phyloP scores from a whole-genome alignment of 2,329 filamentous ascomycete genomes.

The Nothomitra cinnamomea region DNA sequence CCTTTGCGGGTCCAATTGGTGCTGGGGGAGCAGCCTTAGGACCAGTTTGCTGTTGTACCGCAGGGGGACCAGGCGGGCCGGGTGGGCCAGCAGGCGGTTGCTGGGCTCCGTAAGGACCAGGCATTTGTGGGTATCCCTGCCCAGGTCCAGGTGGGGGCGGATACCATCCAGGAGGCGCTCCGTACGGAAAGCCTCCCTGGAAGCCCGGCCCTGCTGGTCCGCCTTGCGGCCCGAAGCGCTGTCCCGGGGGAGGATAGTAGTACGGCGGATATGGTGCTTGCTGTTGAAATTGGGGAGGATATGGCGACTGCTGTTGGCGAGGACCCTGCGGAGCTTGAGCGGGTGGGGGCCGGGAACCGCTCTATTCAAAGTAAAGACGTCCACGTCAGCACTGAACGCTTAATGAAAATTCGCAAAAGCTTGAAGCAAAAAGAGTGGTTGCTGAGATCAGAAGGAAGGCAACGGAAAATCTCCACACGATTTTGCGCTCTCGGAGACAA shows the following conservation, averaged over 20 bases:
- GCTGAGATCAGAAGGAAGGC: slow-evolving; percentile 91
- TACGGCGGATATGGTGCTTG: slow-evolving; percentile 27
- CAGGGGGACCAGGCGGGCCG: slow-evolving; percentile 4
- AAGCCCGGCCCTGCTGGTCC: slow-evolving; percentile 44
- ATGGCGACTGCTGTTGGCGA: slow-evolving; percentile 24
- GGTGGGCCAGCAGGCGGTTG: slow-evolving; percentile 9
- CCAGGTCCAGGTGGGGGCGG: slow-evolving; percentile 53
- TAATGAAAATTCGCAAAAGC: neutral
- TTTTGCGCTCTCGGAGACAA: slow-evolving; percentile 87
- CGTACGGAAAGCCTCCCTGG: slow-evolving; percentile 55
- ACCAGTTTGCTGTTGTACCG: slow-evolving; percentile 19
- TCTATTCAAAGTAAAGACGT: slow-evolving; percentile 17
- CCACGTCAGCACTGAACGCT: slow-evolving; percentile 3
- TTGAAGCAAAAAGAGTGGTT: slow-evolving; percentile 6
- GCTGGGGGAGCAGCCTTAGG: slow-evolving; percentile 17
- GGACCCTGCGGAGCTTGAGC: slow-evolving; percentile 18
- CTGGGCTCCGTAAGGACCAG: slow-evolving; percentile 20
- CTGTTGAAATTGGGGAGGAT: slow-evolving; percentile 25
- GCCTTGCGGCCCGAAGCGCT: slow-evolving; percentile 30
- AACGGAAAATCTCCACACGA: slow-evolving; percentile 94
- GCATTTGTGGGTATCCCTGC: slow-evolving; percentile 56
- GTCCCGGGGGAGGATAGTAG: slow-evolving; percentile 22
- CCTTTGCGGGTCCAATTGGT: slow-evolving; percentile 1
- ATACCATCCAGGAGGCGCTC: slow-evolving; percentile 60
- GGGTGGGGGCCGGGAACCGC: slow-evolving; percentile 25